Evolutionary conservation across 352 stramenopile species (phyloP).

Genomic region (Phytopythium cucurbitacearum): DNA sequence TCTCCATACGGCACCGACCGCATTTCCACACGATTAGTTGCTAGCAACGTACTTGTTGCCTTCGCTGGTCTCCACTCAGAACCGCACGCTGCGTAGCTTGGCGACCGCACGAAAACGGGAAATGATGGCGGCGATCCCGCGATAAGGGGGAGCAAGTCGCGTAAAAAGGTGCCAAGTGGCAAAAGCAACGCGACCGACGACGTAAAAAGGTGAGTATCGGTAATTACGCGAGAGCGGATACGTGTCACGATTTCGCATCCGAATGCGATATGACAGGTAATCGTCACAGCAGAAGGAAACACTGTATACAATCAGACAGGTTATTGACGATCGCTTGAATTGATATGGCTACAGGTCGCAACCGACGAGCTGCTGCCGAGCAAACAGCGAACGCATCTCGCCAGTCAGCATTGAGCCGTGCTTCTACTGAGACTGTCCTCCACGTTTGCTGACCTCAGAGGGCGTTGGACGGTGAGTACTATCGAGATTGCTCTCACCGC

Average conservation of each 20-base stretch:
- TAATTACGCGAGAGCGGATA: slow-evolving; percentile 14
- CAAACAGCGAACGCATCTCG: too few relatives aligned
- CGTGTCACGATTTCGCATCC: slow-evolving; percentile 5
- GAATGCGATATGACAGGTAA: background rate
- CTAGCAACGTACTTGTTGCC: slow-evolving; percentile 15
- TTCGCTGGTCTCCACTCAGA: slow-evolving; percentile 9
- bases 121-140: slow-evolving; percentile 19
- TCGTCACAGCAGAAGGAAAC: background rate
- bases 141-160: slow-evolving; percentile 5
- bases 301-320: background rate
- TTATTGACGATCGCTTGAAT: too few relatives aligned
- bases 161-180: slow-evolving; percentile 10
- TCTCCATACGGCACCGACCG: background rate
- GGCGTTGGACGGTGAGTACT: too few relatives aligned
- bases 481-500: too few relatives aligned
- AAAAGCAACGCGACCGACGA: background rate
- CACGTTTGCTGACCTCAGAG: too few relatives aligned
- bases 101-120: slow-evolving; percentile 12
- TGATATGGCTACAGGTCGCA: too few relatives aligned
- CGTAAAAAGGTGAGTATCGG: slow-evolving; percentile 4
- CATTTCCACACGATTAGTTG: background rate
- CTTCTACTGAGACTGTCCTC: too few relatives aligned
- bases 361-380: too few relatives aligned
- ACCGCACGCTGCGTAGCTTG: slow-evolving; percentile 20
- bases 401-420: too few relatives aligned